These are phyloP conservation scores for Pleurotus citrinopileatus DNA, from an alignment of 768 basidiomycete genomes.

Conservation along the genomic window DNA sequence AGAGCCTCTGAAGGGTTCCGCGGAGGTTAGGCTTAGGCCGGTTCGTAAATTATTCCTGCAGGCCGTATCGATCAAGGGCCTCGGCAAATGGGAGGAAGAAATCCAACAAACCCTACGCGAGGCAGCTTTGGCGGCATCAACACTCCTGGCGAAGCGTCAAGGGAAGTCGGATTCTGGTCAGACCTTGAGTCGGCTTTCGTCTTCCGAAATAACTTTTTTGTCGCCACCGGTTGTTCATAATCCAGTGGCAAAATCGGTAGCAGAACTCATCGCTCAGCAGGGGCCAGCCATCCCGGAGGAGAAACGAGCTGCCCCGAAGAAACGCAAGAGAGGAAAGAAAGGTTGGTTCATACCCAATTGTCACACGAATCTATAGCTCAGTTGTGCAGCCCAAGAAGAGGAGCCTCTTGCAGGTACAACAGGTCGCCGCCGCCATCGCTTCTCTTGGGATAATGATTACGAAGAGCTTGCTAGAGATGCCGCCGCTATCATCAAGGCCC, in stretches of 20 bases:
- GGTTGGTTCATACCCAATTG: constrained; percentile 20
- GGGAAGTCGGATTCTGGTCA: constrained; percentile 12
- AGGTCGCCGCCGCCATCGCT: constrained; percentile 54
- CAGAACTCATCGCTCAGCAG: constrained; percentile 48
- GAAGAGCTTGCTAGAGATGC: constrained; percentile 90
- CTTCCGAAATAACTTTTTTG: constrained; percentile 20
- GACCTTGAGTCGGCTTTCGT: constrained; percentile 8
- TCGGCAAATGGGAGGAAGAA: constrained; percentile 61
- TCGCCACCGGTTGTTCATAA: constrained; percentile 40
- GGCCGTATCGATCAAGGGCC: constrained; percentile 46
- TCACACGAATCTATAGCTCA: background rate
- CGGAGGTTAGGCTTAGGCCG: constrained; percentile 48
- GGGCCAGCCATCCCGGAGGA: constrained; percentile 35
- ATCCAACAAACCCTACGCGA: constrained; percentile 55
- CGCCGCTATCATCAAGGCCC: constrained; percentile 75
- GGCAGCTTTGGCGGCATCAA: constrained; percentile 45
- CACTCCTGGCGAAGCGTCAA: constrained; percentile 30
- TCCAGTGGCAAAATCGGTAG: constrained; percentile 49
- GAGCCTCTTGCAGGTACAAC: constrained; percentile 18
- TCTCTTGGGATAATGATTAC: constrained; percentile 83
- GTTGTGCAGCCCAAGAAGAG: constrained; percentile 3
- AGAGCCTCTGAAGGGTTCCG: constrained; percentile 43
- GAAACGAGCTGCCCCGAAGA: constrained; percentile 18
- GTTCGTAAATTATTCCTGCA: constrained; percentile 59
- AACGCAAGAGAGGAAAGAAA: constrained; percentile 32